phyloP scores from a whole-genome alignment of 2,329 filamentous ascomycete species.

The Chaetomium globosum region DNA sequence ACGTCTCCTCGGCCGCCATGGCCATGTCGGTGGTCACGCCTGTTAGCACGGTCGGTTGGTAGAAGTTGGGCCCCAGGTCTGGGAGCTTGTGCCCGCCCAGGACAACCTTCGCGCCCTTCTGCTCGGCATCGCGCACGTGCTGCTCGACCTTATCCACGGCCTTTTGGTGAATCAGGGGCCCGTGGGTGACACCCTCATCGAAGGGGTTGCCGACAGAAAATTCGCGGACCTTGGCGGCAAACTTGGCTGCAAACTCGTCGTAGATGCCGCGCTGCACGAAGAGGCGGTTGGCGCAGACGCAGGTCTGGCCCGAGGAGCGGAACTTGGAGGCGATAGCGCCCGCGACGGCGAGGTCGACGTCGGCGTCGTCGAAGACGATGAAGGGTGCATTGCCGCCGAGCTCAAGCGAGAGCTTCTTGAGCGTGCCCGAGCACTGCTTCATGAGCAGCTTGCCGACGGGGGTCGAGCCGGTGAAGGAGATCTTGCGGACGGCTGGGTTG shows the following conservation, averaged over 20 bases:
- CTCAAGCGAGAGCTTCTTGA: conserved; percentile 85
- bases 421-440: conserved; percentile 80
- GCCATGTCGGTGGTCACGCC: conserved; percentile 86
- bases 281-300: conserved; percentile 84
- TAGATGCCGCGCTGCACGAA: conserved; percentile 79
- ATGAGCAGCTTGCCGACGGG: conserved; percentile 74
- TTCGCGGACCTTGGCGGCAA: conserved; percentile 70
- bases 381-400: conserved; percentile 94
- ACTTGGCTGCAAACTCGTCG: conserved; percentile 69
- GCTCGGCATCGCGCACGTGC: conserved; percentile 77
- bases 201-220: conserved; percentile 80
- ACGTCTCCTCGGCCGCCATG: conserved; percentile 86
- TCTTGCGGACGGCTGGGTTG: conserved; percentile 76
- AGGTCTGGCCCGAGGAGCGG: conserved; percentile 92
- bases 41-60: conserved; percentile 83
- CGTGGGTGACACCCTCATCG: conserved; percentile 70
- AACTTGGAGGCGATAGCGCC: conserved; percentile 89
- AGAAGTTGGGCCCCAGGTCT: conserved; percentile 82
- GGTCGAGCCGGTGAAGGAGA: conserved; percentile 89
- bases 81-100: conserved; percentile 74
- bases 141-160: conserved; percentile 77
- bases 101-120: conserved; percentile 75
- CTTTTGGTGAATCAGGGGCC: conserved; percentile 81
- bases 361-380: conserved; percentile 94
- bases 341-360: conserved; percentile 79